Percentiles rank a stretch among this genome's conserved stretches.
Conservation (phyloP, 2,329 filamentous ascomycete genomes). For the Exserohilum turcica region DNA sequence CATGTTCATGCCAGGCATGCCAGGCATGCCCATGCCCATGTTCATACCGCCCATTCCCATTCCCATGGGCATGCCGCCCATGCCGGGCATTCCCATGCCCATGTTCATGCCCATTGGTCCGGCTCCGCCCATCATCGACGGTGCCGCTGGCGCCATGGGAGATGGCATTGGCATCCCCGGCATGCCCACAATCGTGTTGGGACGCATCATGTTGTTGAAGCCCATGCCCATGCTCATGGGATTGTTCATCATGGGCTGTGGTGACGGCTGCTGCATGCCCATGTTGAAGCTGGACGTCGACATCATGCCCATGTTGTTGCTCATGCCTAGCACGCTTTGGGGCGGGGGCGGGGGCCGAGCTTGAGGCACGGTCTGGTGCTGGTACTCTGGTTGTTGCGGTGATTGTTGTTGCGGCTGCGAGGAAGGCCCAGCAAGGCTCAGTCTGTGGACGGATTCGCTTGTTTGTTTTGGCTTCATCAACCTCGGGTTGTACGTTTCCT, state of each 20-base stretch:
- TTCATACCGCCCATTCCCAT: no score
- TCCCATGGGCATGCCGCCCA: background rate
- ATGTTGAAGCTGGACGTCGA: background rate
- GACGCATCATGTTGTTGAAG: conserved; percentile 6
- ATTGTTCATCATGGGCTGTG: conserved; percentile 9
- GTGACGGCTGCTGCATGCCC: background rate
- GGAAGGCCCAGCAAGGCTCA: background rate
- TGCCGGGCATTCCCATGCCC: background rate
- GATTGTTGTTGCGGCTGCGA: background rate
- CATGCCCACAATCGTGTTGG: conserved; percentile 3
- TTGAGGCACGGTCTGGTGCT: background rate
- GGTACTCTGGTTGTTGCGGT: no score
- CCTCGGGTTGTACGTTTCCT: conserved; percentile 35
- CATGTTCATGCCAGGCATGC: conserved; percentile 8
- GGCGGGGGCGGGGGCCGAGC: background rate
- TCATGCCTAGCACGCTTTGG: conserved; percentile 18
- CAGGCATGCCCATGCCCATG: conserved; percentile 7
- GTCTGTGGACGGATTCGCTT: conserved; percentile 7
- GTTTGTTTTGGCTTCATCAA: conserved; percentile 20
- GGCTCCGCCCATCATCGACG: no score
- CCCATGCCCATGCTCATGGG: conserved; percentile 9
- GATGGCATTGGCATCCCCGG: conserved; percentile 12
- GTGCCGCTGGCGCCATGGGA: no score
- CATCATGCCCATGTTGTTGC: conserved; percentile 4
- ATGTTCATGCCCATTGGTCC: background rate